Conservation (phyloP, 73 alveolate species). For the Effrenium voratum region DNA sequence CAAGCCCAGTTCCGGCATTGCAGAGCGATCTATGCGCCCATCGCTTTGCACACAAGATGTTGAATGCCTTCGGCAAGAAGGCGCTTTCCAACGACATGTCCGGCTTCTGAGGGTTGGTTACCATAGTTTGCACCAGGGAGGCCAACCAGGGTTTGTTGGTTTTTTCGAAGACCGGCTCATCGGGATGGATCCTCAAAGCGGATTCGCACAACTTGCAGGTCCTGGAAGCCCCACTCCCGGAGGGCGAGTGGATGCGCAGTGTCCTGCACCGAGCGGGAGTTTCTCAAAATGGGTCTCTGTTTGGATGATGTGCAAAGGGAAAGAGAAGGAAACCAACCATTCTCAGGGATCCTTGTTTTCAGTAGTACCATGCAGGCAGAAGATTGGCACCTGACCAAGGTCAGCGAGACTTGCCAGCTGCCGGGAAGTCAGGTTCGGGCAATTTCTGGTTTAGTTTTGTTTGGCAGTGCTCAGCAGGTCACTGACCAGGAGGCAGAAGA, state of each 20-base stretch:
- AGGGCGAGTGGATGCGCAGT: constrained; percentile 80
- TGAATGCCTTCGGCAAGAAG: constrained; percentile 77
- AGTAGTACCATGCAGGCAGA: too few relatives aligned
- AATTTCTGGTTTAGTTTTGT: background rate
- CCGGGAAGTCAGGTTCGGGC: background rate
- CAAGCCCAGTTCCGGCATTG: constrained; percentile 50
- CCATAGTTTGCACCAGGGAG: background rate
- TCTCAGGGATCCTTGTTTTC: too few relatives aligned
- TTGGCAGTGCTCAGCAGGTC: too few relatives aligned
- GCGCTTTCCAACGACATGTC: background rate
- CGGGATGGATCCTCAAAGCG: background rate
- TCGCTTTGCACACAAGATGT: constrained; percentile 76
- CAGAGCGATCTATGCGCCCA: constrained; percentile 51
- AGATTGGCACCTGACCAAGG: too few relatives aligned
- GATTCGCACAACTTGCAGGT: background rate
- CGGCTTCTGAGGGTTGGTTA: background rate
- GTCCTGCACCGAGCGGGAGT: constrained; percentile 1
- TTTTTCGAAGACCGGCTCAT: background rate
- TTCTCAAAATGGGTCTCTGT: too few relatives aligned
- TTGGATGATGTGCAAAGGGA: too few relatives aligned
- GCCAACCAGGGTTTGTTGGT: background rate
- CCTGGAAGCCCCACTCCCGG: constrained; percentile 28
- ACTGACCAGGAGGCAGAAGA: background rate
- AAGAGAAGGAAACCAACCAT: too few relatives aligned
- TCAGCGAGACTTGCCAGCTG: too few relatives aligned